Conservation (phyloP, 768 basidiomycete species). For the Rhodocollybia butyracea region DNA sequence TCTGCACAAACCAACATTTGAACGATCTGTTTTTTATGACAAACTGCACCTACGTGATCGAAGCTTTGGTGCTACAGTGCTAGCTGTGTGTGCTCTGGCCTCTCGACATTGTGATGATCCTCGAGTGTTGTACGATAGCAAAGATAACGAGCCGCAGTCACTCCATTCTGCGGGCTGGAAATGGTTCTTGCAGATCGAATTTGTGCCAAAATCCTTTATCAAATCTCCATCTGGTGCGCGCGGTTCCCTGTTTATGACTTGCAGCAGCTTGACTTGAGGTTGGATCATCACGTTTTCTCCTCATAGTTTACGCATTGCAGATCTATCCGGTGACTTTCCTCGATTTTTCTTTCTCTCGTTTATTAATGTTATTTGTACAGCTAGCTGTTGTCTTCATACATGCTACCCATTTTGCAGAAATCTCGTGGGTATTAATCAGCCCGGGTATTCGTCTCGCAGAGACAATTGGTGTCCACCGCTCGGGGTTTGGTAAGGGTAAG, state of each 20-base stretch:
- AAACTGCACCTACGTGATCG: not conserved
- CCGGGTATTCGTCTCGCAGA: conserved; percentile 36
- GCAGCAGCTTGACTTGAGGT: no score
- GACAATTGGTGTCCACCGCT: conserved; percentile 43
- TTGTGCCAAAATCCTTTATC: conserved; percentile 29
- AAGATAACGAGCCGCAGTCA: no score
- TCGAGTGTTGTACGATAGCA: conserved; percentile 25
- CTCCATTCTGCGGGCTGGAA: conserved; percentile 29
- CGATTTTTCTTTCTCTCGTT: conserved; percentile 16
- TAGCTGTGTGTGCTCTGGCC: conserved; percentile 51
- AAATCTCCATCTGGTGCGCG: no score
- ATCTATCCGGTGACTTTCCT: no score
- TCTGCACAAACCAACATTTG: conserved; percentile 50
- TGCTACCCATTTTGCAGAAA: conserved; percentile 21
- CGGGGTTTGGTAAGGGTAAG: conserved; percentile 16
- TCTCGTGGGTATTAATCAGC: conserved; percentile 33
- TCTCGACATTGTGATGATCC: conserved; percentile 43
- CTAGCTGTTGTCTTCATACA: conserved; percentile 25
- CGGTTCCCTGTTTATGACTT: no score
- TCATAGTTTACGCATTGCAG: no score
- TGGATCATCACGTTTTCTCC: no score
- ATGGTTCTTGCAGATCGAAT: conserved; percentile 32
- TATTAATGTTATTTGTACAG: not conserved
- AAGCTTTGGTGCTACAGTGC: conserved; percentile 38
- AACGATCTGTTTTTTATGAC: conserved; percentile 24